phyloP scores from a whole-genome alignment of 192 early-diverging fungal species.

The Phycomyces blakesleeanus region DNA sequence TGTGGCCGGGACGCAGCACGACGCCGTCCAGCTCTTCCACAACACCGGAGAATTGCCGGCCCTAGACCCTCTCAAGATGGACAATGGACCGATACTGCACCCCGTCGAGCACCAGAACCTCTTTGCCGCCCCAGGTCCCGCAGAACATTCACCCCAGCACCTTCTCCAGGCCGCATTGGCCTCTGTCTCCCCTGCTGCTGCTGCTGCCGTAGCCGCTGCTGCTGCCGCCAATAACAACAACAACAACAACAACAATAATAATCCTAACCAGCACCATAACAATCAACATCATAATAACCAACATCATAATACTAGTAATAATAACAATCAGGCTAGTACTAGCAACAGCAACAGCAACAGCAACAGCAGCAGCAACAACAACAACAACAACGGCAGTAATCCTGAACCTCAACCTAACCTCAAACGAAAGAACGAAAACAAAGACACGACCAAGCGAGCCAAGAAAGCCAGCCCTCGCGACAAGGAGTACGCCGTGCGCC shows the following conservation, averaged over 20 bases:
- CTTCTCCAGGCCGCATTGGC: slow-evolving; percentile 16
- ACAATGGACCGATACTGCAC: background rate
- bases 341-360: background rate
- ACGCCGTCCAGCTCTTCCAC: slow-evolving; percentile 19
- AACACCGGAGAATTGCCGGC: slow-evolving; percentile 2
- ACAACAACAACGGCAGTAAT: background rate
- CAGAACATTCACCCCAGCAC: slow-evolving; percentile 10
- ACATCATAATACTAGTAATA: too few species aligned
- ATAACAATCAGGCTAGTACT: too few species aligned
- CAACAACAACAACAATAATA: slow-evolving; percentile 1
- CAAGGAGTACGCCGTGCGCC: slow-evolving; percentile 31
- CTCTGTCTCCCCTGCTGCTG: slow-evolving; percentile 10
- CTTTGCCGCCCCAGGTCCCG: background rate
- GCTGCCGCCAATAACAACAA: background rate
- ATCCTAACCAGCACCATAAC: too few species aligned
- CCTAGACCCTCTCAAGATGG: background rate
- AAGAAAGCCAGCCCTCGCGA: slow-evolving; percentile 24
- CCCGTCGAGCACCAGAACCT: background rate
- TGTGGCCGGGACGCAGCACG: slow-evolving; percentile 26
- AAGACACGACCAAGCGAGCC: slow-evolving; percentile 6
- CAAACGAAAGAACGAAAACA: background rate
- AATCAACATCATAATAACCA: too few species aligned
- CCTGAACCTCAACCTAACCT: background rate
- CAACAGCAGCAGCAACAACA: background rate
- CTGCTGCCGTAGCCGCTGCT: background rate